Percentiles rank a stretch among this genome's conserved stretches.
Evolutionary conservation across 2,329 filamentous ascomycete genomes (phyloP).

Genomic region (Diaporthe humulicola): DNA sequence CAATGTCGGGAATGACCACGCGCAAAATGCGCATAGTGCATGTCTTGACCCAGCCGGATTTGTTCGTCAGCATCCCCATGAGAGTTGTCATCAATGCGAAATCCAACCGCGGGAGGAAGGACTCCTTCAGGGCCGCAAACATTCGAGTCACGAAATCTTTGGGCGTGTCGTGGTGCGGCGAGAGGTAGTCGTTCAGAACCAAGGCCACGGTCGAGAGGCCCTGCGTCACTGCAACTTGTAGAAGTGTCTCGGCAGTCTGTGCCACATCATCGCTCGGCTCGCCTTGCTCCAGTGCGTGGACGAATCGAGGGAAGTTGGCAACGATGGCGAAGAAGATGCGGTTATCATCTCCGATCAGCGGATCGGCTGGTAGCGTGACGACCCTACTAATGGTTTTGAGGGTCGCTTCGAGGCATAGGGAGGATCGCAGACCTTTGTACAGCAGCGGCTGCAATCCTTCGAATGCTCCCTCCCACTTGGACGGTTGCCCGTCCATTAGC

Average conservation of each 20-base stretch:
- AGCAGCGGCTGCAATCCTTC: slow-evolving; percentile 88
- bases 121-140: slow-evolving; percentile 79
- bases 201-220: slow-evolving; percentile 76
- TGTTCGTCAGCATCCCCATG: slow-evolving; percentile 92
- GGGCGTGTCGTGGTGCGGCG: slow-evolving; percentile 74
- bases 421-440: slow-evolving; percentile 93
- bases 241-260: slow-evolving; percentile 77
- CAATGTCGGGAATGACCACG: slow-evolving; percentile 86
- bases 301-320: slow-evolving; percentile 90
- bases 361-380: slow-evolving; percentile 82
- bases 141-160: slow-evolving; percentile 83
- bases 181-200: slow-evolving; percentile 78
- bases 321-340: slow-evolving; percentile 88
- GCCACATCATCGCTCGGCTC: slow-evolving; percentile 67
- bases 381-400: slow-evolving; percentile 84
- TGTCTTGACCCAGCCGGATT: slow-evolving; percentile 88
- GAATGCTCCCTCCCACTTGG: slow-evolving; percentile 90
- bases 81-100: slow-evolving; percentile 90
- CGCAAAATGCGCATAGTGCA: slow-evolving; percentile 94
- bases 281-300: slow-evolving; percentile 81
- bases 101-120: slow-evolving; percentile 86
- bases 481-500: slow-evolving; percentile 83
- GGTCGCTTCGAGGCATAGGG: slow-evolving; percentile 82
- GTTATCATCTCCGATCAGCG: slow-evolving; percentile 84
- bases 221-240: slow-evolving; percentile 79